Base-by-base conservation (phyloP, 2,329 filamentous ascomycete species). In the Neofusicoccum sp. region DNA sequence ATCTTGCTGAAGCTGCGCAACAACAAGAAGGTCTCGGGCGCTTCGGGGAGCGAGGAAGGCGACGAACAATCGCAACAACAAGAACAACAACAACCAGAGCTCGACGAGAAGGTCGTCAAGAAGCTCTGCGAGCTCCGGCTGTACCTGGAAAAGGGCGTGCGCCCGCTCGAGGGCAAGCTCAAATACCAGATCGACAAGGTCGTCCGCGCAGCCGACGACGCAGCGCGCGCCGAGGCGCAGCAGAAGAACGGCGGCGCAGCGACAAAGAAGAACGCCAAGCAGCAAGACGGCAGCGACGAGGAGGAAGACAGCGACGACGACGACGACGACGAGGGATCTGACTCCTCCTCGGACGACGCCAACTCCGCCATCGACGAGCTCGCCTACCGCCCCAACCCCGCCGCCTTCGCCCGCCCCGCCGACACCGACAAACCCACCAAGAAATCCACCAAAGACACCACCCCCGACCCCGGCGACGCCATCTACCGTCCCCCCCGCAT, bases 141-240 rank as follows among this genome's bases (percentile, higher is more conserved):
- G 0, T 98, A 96, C 72, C 81, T 99, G 1, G 96, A 99, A 70
- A 92, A 92, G 72, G 96, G 95, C 65, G 90, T 96, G 3, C 86
- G 90, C 14, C 95, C 95, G 0, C 78, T 98, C 14, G 96, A 99
- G 76, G 89, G 89, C 66, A 90, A 93, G 68, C 78, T 99, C 63
- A 93, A 92, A 66, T 99, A 97, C 76, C 93, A 97, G 73, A 91
- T 99, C 69, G 93, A 98, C 75, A 95, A 96, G 71, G 92, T 97
- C 28, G 82, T 99, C 20, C 89, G 91, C 64, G 90, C 91, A 0
- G 92, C 92, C 36, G 90, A 96, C 63, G 88, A 93, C 66, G 83
- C 85, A 3, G 83, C 87, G 64, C 79, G 84, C 34, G 70, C 69
- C 3, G 75, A 74, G 3, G 68, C 68, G 1, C 36, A 36, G 38